Evolutionary conservation across 345 rosid species (phyloP), one percentile per base, ranked within the genome.

Genomic region (Mangifera indica): DNA sequence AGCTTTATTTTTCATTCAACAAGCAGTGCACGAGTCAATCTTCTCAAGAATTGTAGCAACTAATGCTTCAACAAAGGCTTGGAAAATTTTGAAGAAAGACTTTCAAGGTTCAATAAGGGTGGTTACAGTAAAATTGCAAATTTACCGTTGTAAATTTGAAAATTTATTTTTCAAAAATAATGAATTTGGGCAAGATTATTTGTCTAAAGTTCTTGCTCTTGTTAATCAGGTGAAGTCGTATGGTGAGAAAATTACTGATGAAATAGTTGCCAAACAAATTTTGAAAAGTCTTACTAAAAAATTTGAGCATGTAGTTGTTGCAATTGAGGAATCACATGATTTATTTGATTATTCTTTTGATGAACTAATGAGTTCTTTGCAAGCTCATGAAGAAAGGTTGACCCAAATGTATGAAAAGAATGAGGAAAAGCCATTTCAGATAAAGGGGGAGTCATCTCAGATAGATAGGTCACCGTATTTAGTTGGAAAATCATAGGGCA

Each of bases 221-320:
- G 14, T 55, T 7, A 55, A 10, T 20, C 76, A 64, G 54, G 56
- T 66, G 66, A 32, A 5, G 9, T 44, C 59, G 0, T 74, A 46
- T 58, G 58, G 60, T 0, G 71, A 74, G 0, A 5, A 26, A 24
- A n/a, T 74, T 13, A 42, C 17, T 24, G 34, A 74, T 46, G 22
- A 66, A 45, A 67, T 17, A 12, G 2, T 66, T 9, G 77, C 66
- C 59, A 24, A 15, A 5, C 66, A 74, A 32, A 49, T 74, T 11
- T 67, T 53, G 15, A 71, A 34, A 14, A 62, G 62, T 51, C 51
- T 72, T 3, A 62, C 52, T 12, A 34, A 22, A 1, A 62, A 62
- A 2, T 72, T 72, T 63, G 69, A 72, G 13, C 70, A 63, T 63
- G 49, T 69, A 0, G 34, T 69, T n/a, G 73, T 21, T 57, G 37